Conservation (phyloP, 2,329 filamentous ascomycete genomes). For the Lithohypha guttulata region DNA sequence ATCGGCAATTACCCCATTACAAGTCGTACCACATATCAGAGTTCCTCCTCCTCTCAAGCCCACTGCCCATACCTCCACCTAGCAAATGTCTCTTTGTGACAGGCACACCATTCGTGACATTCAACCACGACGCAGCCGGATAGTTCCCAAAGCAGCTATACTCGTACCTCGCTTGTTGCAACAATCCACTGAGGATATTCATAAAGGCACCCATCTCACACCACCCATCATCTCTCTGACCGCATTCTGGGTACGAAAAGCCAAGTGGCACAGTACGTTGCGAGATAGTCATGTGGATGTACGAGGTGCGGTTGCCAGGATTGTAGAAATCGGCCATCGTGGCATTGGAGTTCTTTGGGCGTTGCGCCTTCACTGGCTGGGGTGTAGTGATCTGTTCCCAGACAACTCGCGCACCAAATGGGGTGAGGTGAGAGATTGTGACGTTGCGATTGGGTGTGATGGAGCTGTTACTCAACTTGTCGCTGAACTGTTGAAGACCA, state of each 20-base stretch:
- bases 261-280: conserved; percentile 63
- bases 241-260: conserved; percentile 55
- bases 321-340: conserved; percentile 35
- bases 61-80: conserved; percentile 5
- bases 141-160: conserved; percentile 52
- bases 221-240: conserved; percentile 60
- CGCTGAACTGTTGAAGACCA: conserved; percentile 51
- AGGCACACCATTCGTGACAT: conserved; percentile 23
- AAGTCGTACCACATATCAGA: too few species aligned
- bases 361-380: conserved; percentile 47
- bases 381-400: conserved; percentile 64
- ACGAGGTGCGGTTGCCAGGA: conserved; percentile 48
- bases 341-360: conserved; percentile 28
- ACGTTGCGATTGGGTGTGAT: conserved; percentile 52
- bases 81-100: conserved; percentile 5
- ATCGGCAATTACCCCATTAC: too few species aligned
- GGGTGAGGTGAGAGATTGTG: conserved; percentile 56
- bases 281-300: conserved; percentile 65
- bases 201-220: conserved; percentile 63
- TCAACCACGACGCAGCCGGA: conserved; percentile 19
- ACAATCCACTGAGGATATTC: conserved; percentile 48
- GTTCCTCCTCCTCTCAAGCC: not conserved
- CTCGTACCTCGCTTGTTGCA: conserved; percentile 50
- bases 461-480: conserved; percentile 44
- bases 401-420: conserved; percentile 61